phyloP scores from a whole-genome alignment of 768 basidiomycete genomes.

The Macrocybe gigantea region DNA sequence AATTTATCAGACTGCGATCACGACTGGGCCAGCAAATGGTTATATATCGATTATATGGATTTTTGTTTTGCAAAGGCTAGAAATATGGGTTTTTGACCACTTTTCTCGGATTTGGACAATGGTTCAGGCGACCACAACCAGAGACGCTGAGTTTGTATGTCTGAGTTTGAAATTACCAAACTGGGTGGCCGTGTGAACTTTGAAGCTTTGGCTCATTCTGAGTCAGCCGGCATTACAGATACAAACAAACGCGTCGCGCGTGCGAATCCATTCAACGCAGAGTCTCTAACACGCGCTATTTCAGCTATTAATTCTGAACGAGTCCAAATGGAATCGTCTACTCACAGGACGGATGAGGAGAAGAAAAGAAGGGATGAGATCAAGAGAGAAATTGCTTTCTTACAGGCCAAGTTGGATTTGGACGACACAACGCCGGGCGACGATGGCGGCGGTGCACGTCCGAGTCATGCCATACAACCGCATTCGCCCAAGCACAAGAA shows the following conservation, averaged over 20 bases:
- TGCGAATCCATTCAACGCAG: background rate
- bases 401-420: slow-evolving; percentile 50
- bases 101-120: slow-evolving; percentile 1
- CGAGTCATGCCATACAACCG: slow-evolving; percentile 7
- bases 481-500: slow-evolving; percentile 46
- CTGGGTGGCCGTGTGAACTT: slow-evolving; percentile 10
- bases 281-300: background rate
- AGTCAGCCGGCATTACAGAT: slow-evolving; percentile 1
- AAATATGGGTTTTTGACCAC: slow-evolving; percentile 8
- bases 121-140: background rate
- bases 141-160: slow-evolving; percentile 5
- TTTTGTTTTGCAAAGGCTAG: background rate
- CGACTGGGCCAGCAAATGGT: background rate
- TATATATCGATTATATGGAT: background rate
- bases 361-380: slow-evolving; percentile 42
- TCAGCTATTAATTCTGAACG: background rate
- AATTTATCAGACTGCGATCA: slow-evolving; percentile 2
- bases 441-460: slow-evolving; percentile 3
- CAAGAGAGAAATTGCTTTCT: slow-evolving; percentile 43
- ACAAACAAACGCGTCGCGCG: slow-evolving; percentile 15
- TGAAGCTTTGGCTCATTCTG: background rate
- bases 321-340: slow-evolving; percentile 50
- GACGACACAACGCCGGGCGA: slow-evolving; percentile 9
- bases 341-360: slow-evolving; percentile 32
- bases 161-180: slow-evolving; percentile 26